Conservation (phyloP, 495 filamentous ascomycete species). For the Podospora didyma region DNA sequence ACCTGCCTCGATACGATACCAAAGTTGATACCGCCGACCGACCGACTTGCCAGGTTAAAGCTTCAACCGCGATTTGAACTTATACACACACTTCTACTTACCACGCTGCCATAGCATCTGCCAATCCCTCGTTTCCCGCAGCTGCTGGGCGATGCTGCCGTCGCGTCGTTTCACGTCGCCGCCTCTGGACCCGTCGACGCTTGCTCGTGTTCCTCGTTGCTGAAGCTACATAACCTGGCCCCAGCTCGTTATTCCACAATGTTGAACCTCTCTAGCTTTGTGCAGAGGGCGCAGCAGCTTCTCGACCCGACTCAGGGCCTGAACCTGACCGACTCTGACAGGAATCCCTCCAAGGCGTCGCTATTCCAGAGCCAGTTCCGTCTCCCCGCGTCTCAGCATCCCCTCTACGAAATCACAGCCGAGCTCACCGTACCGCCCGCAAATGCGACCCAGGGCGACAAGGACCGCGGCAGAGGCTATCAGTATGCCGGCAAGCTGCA, state of each 20-base stretch:
- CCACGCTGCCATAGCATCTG: neutral
- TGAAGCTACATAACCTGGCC: too few species aligned
- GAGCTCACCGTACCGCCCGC: conserved; percentile 81
- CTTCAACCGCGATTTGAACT: neutral
- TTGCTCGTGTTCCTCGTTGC: too few species aligned
- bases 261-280: conserved; percentile 75
- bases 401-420: conserved; percentile 91
- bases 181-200: neutral
- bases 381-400: conserved; percentile 84
- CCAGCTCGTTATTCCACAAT: conserved; percentile 17
- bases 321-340: conserved; percentile 63
- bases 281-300: conserved; percentile 87
- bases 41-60: too few species aligned
- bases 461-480: conserved; percentile 64
- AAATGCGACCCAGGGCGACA: conserved; percentile 55
- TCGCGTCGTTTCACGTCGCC: neutral
- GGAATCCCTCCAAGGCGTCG: conserved; percentile 81
- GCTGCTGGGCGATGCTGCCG: conserved; percentile 1
- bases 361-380: conserved; percentile 96
- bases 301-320: conserved; percentile 78
- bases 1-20: neutral
- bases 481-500: conserved; percentile 92
- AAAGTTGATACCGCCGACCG: too few species aligned
- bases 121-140: neutral
- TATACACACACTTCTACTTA: neutral